These are phyloP conservation scores for Apiospora pterosperma DNA, from an alignment of 2,329 filamentous ascomycete species.

Conservation along the genomic window DNA sequence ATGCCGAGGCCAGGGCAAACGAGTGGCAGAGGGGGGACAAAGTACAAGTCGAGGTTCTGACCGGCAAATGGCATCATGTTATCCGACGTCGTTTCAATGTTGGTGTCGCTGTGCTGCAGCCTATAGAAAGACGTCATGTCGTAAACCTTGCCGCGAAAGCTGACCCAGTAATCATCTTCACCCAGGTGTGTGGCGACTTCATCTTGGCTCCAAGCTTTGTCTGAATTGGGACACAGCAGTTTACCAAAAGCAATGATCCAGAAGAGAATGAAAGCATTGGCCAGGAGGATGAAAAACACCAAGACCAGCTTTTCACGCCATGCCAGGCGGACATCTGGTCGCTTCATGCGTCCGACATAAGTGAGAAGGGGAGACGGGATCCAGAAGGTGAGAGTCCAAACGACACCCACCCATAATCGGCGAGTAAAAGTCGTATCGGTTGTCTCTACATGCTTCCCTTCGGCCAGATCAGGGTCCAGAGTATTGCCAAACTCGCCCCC, in stretches of 20 bases:
- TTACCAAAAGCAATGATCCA: conserved; percentile 87
- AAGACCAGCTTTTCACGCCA: conserved; percentile 95
- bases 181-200: conserved; percentile 71
- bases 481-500: conserved; percentile 66
- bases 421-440: conserved; percentile 60
- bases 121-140: conserved; percentile 89
- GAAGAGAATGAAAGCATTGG: conserved; percentile 83
- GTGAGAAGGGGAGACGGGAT: conserved; percentile 82
- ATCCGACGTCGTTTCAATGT: conserved; percentile 54
- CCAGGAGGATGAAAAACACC: conserved; percentile 71
- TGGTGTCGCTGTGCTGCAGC: conserved; percentile 74
- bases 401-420: conserved; percentile 74
- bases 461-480: conserved; percentile 74
- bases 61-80: conserved; percentile 79
- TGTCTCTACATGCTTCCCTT: conserved; percentile 73
- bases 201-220: conserved; percentile 78
- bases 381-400: conserved; percentile 90
- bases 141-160: conserved; percentile 84
- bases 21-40: conserved; percentile 70
- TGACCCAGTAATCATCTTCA: conserved; percentile 80
- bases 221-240: conserved; percentile 82
- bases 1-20: conserved; percentile 73
- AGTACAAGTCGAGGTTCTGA: conserved; percentile 78
- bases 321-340: conserved; percentile 92
- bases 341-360: conserved; percentile 90